A percentile compares a stretch with the other conserved stretches of the same genome.
These are phyloP conservation scores for Parietaria judaica DNA, from an alignment of 306 rosid species.

Conservation along the genomic window DNA sequence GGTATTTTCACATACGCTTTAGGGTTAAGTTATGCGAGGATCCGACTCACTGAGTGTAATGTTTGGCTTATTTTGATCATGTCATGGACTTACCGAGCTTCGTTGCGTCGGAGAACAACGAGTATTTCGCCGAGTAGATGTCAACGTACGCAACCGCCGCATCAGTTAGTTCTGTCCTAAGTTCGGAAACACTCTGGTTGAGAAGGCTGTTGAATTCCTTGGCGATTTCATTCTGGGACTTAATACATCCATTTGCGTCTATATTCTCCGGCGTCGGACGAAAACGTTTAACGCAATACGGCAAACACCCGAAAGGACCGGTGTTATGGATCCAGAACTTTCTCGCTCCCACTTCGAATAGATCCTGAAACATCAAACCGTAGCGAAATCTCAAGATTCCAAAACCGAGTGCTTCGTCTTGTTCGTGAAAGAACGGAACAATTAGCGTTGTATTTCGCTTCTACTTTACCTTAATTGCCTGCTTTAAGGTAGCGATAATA, in stretches of 20 bases:
- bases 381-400: background rate
- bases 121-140: constrained; percentile 18
- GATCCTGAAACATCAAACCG: constrained; percentile 10
- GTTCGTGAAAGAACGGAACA: too few species aligned
- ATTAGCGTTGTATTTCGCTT: too few species aligned
- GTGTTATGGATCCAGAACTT: constrained; percentile 24
- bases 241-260: constrained; percentile 18
- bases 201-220: constrained; percentile 22
- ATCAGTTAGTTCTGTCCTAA: constrained; percentile 7
- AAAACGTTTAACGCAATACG: background rate
- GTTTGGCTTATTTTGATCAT: too few species aligned
- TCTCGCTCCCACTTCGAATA: constrained; percentile 17
- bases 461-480: too few species aligned
- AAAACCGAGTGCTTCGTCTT: too few species aligned
- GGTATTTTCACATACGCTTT: too few species aligned
- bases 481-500: constrained; percentile 8
- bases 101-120: constrained; percentile 18
- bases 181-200: constrained; percentile 18
- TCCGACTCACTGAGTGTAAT: too few species aligned
- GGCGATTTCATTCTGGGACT: constrained; percentile 18
- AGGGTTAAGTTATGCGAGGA: too few species aligned
- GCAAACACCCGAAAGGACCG: constrained; percentile 29
- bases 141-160: constrained; percentile 17
- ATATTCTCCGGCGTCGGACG: background rate
- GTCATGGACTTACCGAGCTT: constrained; percentile 22